Percentiles rank a stretch among this genome's conserved stretches.
Evolutionary conservation across 257 asterid genomes (phyloP).

Genomic region (Ilex aquifolium): DNA sequence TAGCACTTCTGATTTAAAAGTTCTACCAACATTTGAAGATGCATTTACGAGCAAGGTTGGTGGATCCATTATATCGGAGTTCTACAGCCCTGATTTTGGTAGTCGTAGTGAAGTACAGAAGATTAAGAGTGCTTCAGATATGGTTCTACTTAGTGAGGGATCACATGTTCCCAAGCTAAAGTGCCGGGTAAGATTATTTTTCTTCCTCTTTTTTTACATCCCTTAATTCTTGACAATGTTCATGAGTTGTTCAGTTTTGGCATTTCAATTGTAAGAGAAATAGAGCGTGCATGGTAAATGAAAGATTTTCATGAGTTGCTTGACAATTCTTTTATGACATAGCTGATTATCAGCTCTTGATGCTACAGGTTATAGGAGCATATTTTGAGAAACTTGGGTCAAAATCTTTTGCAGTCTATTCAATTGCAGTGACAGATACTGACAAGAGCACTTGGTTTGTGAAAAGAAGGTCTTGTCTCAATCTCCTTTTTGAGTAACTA

Average conservation of each 20-base stretch:
- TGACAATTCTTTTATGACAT: slow-evolving; percentile 10
- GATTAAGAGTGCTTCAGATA: slow-evolving; percentile 55
- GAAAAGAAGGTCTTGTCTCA: slow-evolving; percentile 68
- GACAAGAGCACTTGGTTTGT: slow-evolving; percentile 80
- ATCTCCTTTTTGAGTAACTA: slow-evolving; percentile 14
- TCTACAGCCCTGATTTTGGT: slow-evolving; percentile 50
- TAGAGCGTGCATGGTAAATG: not conserved
- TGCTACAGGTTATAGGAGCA: slow-evolving; percentile 84
- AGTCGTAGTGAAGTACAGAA: slow-evolving; percentile 31
- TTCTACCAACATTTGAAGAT: slow-evolving; percentile 39
- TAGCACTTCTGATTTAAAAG: slow-evolving; percentile 76
- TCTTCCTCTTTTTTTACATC: slow-evolving; percentile 11
- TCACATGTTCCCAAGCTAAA: slow-evolving; percentile 61
- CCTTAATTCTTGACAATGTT: slow-evolving; percentile 1
- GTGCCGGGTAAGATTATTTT: slow-evolving; percentile 65
- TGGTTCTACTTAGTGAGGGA: slow-evolving; percentile 52
- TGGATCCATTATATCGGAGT: slow-evolving; percentile 66
- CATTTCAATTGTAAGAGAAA: slow-evolving; percentile 2
- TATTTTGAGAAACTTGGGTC: slow-evolving; percentile 92
- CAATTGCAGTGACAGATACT: slow-evolving; percentile 83
- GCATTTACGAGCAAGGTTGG: slow-evolving; percentile 34
- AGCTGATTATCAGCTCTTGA: slow-evolving; percentile 23
- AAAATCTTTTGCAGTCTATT: slow-evolving; percentile 91
- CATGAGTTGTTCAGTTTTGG: slow-evolving; percentile 3
- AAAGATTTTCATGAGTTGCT: not conserved